These are phyloP conservation scores for Colletotrichum abscissum DNA, from an alignment of 2,329 filamentous ascomycete genomes.

Conservation along the genomic window DNA sequence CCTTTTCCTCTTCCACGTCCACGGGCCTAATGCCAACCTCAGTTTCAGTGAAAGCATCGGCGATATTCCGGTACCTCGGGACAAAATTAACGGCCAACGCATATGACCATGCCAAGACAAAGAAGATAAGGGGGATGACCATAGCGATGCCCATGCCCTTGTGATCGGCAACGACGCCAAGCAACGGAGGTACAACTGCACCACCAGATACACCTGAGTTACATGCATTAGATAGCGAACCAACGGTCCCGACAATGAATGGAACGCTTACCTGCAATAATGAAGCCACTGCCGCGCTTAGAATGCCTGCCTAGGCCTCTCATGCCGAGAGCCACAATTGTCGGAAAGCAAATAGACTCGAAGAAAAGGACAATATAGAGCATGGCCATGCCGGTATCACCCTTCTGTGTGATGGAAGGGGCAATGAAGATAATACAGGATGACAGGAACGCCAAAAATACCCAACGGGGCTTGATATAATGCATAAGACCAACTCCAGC, in stretches of 20 bases:
- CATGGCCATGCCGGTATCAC: conserved; percentile 65
- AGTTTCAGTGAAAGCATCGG: conserved; percentile 66
- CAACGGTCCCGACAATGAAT: conserved; percentile 45
- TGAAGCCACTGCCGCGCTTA: conserved; percentile 77
- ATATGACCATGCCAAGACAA: conserved; percentile 67
- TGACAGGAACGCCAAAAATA: conserved; percentile 57
- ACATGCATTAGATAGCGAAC: conserved; percentile 77
- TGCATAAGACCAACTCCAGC: conserved; percentile 66
- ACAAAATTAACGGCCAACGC: conserved; percentile 74
- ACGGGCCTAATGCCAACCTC: conserved; percentile 53
- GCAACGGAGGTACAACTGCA: conserved; percentile 78
- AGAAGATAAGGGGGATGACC: conserved; percentile 73
- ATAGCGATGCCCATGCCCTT: conserved; percentile 63
- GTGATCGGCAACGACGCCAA: conserved; percentile 73
- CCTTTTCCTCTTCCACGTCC: conserved; percentile 38
- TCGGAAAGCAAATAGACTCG: conserved; percentile 69
- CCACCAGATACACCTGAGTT: conserved; percentile 79
- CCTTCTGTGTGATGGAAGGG: conserved; percentile 58
- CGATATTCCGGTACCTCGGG: conserved; percentile 70
- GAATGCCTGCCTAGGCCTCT: conserved; percentile 76
- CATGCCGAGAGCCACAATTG: conserved; percentile 68
- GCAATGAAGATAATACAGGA: conserved; percentile 66
- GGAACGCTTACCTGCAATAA: conserved; percentile 59
- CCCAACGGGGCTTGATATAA: conserved; percentile 40
- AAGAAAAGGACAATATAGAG: conserved; percentile 67